Evolutionary conservation across 1,139 yeast genomes (phyloP), one percentile per base, ranked within the genome.

Genomic region (Kluyveromyces sp.): DNA sequence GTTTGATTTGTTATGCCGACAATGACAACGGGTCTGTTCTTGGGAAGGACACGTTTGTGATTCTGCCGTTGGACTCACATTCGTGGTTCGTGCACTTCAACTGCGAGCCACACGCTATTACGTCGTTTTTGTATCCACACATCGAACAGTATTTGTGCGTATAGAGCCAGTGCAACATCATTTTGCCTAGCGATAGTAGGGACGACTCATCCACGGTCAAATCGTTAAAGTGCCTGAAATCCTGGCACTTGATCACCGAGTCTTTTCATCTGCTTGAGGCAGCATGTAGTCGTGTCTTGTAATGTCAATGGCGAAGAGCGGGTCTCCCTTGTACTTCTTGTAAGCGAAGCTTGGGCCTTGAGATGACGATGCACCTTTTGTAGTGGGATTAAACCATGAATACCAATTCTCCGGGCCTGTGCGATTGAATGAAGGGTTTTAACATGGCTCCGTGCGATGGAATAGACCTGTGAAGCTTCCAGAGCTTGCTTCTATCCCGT

Each of bases 21-120:
- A 51, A 90, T 90, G 37, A 86, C 77, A 2, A 87, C 94, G 6
- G 92, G 61, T 90, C 98, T 0, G 96, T 86, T 47, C 98, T 73
- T 8, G 98, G 98, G 70, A 88, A 92, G 34, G 88, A 79, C 6
- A 63, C 56, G 48, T 74, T 74, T 26, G 80, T 73, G 4, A 81
- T 84, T 2, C 67, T 50, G 0, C 79, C 71, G 7, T 57, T 48
- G 30, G 45, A 61, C 7, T 51, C 53, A 15, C 60, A 68, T 15
- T 60, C 61, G 1, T 69, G 62, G 40, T 55, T 53, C 0, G 77
- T 69, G 63, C 97, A 90, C 8, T 64, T 57, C 43, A 89, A 67
- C 65, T 88, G 86, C 7, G 90, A 83, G 1, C 97, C 97, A 0
- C 86, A 95, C 57, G 87, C 81, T 29, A 83, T 75, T 4, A 88